These are phyloP conservation scores for Flaveria ramosissima DNA, from an alignment of 129 eudicot genomes.

Conservation along the genomic window DNA sequence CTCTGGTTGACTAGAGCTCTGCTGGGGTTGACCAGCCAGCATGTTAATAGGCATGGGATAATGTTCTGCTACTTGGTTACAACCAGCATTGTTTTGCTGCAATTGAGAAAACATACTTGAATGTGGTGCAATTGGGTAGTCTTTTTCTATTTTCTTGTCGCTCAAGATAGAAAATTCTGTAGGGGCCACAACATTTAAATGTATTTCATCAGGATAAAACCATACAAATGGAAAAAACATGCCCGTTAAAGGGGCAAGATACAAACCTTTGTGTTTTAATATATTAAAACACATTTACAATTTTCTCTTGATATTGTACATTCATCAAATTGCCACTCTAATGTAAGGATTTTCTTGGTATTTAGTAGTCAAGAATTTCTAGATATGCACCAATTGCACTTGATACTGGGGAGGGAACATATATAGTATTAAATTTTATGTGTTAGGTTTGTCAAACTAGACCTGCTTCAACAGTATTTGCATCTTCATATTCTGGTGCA, in stretches of 20 bases:
- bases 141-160: constrained; percentile 26
- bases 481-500: background rate
- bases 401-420: background rate
- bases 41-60: constrained; percentile 18
- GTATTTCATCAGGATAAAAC: constrained; percentile 6
- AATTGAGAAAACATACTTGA: constrained; percentile 16
- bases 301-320: background rate
- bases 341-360: background rate
- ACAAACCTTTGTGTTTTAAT: background rate
- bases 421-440: background rate
- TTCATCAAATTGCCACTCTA: background rate
- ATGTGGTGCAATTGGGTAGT: constrained; percentile 23
- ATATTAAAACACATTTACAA: background rate
- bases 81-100: constrained; percentile 22
- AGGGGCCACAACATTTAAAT: background rate
- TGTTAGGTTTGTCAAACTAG: background rate
- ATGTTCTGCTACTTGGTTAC: constrained; percentile 25
- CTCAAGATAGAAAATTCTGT: constrained; percentile 27
- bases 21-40: constrained; percentile 28
- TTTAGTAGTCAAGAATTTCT: background rate
- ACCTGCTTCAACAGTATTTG: background rate
- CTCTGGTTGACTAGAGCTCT: constrained; percentile 27
- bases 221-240: background rate
- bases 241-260: background rate
- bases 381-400: background rate